Percentiles rank a stretch among this genome's conserved stretches.
Evolutionary conservation across 1,284 basidiomycete species (phyloP).

Genomic region (Sutorius eximius): DNA sequence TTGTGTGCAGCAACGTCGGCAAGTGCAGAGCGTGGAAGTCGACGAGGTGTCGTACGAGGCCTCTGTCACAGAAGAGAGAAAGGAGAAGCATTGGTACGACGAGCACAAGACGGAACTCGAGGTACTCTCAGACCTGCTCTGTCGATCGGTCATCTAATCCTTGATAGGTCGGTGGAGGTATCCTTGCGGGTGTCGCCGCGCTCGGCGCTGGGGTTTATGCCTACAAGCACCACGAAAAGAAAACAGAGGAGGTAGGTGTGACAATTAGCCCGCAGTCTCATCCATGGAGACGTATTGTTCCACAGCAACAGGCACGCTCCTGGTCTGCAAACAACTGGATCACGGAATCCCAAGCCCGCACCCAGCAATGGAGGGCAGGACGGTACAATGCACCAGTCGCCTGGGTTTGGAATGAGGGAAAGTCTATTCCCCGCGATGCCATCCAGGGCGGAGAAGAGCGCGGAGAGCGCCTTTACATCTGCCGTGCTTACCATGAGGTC

Average conservation of each 20-base stretch:
- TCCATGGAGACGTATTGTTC: neutral
- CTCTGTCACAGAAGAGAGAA: slow-evolving; percentile 41
- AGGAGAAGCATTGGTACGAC: slow-evolving; percentile 59
- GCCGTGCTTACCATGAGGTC: slow-evolving; percentile 60
- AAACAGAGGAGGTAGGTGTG: slow-evolving; percentile 52
- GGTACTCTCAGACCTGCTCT: slow-evolving; percentile 35
- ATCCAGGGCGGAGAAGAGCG: slow-evolving; percentile 57
- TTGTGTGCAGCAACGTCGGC: slow-evolving; percentile 32
- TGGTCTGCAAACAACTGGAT: slow-evolving; percentile 60
- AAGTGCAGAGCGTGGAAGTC: slow-evolving; percentile 26
- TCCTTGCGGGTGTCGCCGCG: slow-evolving; percentile 52
- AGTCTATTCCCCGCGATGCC: slow-evolving; percentile 56
- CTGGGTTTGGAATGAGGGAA: slow-evolving; percentile 63
- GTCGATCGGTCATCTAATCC: slow-evolving; percentile 3
- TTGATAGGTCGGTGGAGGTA: slow-evolving; percentile 60
- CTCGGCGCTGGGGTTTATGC: slow-evolving; percentile 53
- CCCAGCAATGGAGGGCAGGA: slow-evolving; percentile 50
- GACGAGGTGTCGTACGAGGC: slow-evolving; percentile 36
- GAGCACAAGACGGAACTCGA: slow-evolving; percentile 58
- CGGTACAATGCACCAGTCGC: slow-evolving; percentile 46
- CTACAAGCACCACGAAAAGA: slow-evolving; percentile 57
- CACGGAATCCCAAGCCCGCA: slow-evolving; percentile 54
- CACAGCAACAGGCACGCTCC: slow-evolving; percentile 49
- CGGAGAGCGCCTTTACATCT: slow-evolving; percentile 53
- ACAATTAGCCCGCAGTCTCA: neutral